phyloP scores from a whole-genome alignment of 768 basidiomycete species.

The Lyophyllum decastes region DNA sequence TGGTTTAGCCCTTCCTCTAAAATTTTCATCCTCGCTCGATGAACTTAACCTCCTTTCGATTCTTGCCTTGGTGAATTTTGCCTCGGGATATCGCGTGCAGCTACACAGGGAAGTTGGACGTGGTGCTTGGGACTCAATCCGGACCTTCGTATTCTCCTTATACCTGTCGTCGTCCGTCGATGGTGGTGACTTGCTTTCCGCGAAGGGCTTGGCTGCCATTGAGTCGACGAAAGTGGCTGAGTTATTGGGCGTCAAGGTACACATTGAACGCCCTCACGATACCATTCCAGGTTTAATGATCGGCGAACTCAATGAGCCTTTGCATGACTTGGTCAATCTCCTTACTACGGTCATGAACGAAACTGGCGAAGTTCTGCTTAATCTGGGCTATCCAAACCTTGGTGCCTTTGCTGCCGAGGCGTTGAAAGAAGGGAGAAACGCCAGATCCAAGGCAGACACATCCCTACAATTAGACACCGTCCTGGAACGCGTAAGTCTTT shows the following conservation, averaged over 20 bases:
- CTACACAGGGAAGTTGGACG: constrained; percentile 73
- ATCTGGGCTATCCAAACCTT: constrained; percentile 64
- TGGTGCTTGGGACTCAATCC: constrained; percentile 84
- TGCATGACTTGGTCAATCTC: constrained; percentile 72
- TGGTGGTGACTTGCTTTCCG: constrained; percentile 61
- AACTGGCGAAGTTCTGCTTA: constrained; percentile 67
- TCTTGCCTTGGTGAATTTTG: constrained; percentile 81
- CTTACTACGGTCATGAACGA: constrained; percentile 66
- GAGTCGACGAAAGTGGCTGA: constrained; percentile 63
- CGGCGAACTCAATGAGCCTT: constrained; percentile 74
- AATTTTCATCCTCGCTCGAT: constrained; percentile 68
- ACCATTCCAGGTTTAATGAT: constrained; percentile 68
- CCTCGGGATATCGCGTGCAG: constrained; percentile 75
- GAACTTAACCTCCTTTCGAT: constrained; percentile 84
- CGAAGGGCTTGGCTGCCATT: constrained; percentile 63
- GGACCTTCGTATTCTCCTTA: constrained; percentile 70
- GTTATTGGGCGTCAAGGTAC: constrained; percentile 68
- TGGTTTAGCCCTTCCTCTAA: constrained; percentile 77
- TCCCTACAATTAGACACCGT: constrained; percentile 53
- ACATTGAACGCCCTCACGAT: constrained; percentile 71
- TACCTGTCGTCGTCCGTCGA: constrained; percentile 66
- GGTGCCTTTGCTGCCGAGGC: constrained; percentile 76
- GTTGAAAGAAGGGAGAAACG: constrained; percentile 53
- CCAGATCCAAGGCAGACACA: constrained; percentile 21
- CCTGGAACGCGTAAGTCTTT: constrained; percentile 56